Evolutionary conservation across 192 early-diverging fungal species (phyloP).

Genomic region (Neocallimastix lanati): DNA sequence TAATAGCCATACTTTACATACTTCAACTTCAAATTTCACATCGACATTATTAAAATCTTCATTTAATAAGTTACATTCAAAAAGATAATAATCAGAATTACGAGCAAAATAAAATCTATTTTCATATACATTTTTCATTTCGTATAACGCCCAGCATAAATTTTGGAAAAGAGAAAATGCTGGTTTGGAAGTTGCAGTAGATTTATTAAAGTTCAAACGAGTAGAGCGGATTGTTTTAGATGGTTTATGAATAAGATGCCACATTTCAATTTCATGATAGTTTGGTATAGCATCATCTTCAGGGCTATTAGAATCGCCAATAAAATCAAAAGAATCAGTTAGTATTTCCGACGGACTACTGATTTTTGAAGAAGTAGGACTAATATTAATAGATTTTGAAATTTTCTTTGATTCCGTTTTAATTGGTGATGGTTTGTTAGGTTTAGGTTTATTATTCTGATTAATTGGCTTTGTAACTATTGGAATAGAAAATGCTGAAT

Average conservation of each 20-base stretch:
- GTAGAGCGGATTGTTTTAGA: conserved; percentile 28
- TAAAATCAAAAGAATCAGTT: background rate
- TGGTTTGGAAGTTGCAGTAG: conserved; percentile 20
- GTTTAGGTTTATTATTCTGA: background rate
- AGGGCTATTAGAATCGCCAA: background rate
- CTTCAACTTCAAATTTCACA: conserved; percentile 38
- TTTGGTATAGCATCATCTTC: conserved; percentile 3
- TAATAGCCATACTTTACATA: conserved; percentile 43
- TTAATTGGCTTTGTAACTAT: background rate
- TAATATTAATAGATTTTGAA: no score
- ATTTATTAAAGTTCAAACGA: conserved; percentile 23
- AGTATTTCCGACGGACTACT: background rate
- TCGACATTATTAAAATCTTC: conserved; percentile 7
- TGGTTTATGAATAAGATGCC: conserved; percentile 31
- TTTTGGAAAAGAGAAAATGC: conserved; percentile 34
- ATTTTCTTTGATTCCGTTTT: no score
- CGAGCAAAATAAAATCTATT: conserved; percentile 14
- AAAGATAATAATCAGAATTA: conserved; percentile 22
- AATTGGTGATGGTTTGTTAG: background rate
- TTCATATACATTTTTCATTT: conserved; percentile 7
- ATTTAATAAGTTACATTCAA: conserved; percentile 15
- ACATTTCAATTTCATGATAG: conserved; percentile 31
- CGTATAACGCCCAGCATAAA: conserved; percentile 27
- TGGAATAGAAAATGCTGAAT: background rate
- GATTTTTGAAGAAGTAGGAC: background rate